Conservation (phyloP, 306 rosid species). For the Prinsepia uniflora region DNA sequence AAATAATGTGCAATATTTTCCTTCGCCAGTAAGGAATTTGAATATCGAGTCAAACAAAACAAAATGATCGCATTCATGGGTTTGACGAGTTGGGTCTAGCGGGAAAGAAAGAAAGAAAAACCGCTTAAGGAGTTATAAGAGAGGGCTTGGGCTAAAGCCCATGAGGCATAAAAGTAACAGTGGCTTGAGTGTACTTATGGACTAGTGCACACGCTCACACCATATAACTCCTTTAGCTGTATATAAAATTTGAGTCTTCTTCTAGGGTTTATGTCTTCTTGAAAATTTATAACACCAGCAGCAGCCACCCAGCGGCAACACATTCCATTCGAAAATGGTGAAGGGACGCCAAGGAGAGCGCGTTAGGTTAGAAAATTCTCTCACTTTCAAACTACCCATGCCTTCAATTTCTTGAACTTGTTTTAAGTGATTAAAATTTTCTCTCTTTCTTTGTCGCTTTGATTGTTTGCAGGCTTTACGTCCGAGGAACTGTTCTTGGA, state of each 20-base stretch:
- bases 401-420: background rate
- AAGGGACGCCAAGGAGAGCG: slow-evolving; percentile 85
- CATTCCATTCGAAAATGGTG: slow-evolving; percentile 43
- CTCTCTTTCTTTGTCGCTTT: background rate
- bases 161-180: background rate
- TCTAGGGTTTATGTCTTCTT: slow-evolving; percentile 28
- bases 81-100: slow-evolving; percentile 4
- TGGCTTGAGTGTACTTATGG: background rate
- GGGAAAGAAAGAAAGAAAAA: background rate
- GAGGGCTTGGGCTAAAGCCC: background rate
- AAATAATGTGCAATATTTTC: slow-evolving; percentile 12
- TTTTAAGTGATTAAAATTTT: background rate
- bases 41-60: slow-evolving; percentile 10
- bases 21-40: slow-evolving; percentile 31
- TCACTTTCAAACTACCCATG: background rate
- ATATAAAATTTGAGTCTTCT: background rate
- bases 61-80: no score
- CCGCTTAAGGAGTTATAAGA: background rate
- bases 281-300: background rate
- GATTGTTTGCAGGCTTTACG: slow-evolving; percentile 46
- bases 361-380: slow-evolving; percentile 38
- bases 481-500: slow-evolving; percentile 77
- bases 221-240: background rate
- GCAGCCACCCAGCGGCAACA: background rate
- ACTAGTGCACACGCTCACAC: background rate